Percentiles rank a stretch among this genome's conserved stretches.
phyloP scores from a whole-genome alignment of 2,329 filamentous ascomycete species.

The Sporothrix brasiliensis region DNA sequence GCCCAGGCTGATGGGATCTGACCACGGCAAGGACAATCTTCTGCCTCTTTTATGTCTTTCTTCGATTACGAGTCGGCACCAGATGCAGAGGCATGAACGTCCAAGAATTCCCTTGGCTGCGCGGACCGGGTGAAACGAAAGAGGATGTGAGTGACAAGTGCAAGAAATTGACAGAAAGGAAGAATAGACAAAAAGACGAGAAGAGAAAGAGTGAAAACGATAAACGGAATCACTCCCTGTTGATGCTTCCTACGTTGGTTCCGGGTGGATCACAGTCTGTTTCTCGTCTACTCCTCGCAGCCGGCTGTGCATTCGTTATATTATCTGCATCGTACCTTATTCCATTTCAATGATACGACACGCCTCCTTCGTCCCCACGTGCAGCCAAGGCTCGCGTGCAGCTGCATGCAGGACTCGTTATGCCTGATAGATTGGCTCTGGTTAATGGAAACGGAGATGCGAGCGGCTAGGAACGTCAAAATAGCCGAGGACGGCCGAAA shows the following conservation, averaged over 20 bases:
- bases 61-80: too few relatives aligned
- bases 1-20: too few relatives aligned
- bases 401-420: not conserved
- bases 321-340: not conserved
- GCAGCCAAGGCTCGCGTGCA: not conserved
- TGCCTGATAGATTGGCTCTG: conserved; percentile 2
- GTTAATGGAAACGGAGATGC: not conserved
- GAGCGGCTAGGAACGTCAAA: not conserved
- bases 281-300: too few relatives aligned
- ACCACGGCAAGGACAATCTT: too few relatives aligned
- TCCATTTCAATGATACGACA: not conserved
- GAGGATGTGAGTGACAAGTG: not conserved
- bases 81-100: too few relatives aligned
- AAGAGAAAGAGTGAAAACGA: not conserved
- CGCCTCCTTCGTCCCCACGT: not conserved
- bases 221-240: conserved; percentile 5
- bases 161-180: too few relatives aligned
- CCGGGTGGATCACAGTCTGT: not conserved
- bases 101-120: not conserved
- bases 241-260: not conserved
- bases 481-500: not conserved
- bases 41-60: too few relatives aligned
- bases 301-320: not conserved
- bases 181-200: too few relatives aligned
- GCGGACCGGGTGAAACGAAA: conserved; percentile 1